Conservation (phyloP, 2,329 filamentous ascomycete genomes). For the Coniochaeta sp. region DNA sequence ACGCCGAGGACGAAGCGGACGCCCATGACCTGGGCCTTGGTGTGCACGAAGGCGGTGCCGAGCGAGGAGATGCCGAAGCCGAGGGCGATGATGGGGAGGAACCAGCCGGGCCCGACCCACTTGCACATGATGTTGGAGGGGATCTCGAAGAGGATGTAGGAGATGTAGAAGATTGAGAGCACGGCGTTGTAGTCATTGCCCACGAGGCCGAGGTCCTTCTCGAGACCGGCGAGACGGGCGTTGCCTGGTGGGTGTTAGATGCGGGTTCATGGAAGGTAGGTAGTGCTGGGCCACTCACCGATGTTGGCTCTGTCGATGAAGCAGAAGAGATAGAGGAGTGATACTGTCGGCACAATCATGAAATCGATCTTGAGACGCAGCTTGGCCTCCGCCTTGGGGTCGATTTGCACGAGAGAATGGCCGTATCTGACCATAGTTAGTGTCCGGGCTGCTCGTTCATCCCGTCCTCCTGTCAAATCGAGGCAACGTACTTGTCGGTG, state of each 20-base stretch:
- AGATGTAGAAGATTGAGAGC: constrained; percentile 53
- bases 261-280: neutral
- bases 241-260: constrained; percentile 32
- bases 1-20: constrained; percentile 52
- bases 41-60: constrained; percentile 49
- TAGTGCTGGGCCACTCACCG: constrained; percentile 30
- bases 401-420: constrained; percentile 42
- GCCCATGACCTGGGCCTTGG: constrained; percentile 33
- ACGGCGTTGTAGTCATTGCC: constrained; percentile 55
- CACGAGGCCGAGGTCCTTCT: constrained; percentile 41
- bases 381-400: constrained; percentile 45
- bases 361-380: constrained; percentile 56
- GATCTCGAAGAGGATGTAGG: constrained; percentile 57
- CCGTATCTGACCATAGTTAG: constrained; percentile 31
- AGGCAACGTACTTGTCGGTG: constrained; percentile 32
- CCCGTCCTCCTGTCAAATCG: neutral
- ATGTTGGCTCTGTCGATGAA: constrained; percentile 66
- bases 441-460: neutral
- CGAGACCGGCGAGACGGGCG: constrained; percentile 47
- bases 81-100: constrained; percentile 47
- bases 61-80: constrained; percentile 50
- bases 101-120: constrained; percentile 55
- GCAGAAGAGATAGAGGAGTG: constrained; percentile 60
- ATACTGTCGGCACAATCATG: constrained; percentile 54
- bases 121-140: constrained; percentile 55